phyloP scores from a whole-genome alignment of 75 land plant genomes.

The Picea sitchensis region DNA sequence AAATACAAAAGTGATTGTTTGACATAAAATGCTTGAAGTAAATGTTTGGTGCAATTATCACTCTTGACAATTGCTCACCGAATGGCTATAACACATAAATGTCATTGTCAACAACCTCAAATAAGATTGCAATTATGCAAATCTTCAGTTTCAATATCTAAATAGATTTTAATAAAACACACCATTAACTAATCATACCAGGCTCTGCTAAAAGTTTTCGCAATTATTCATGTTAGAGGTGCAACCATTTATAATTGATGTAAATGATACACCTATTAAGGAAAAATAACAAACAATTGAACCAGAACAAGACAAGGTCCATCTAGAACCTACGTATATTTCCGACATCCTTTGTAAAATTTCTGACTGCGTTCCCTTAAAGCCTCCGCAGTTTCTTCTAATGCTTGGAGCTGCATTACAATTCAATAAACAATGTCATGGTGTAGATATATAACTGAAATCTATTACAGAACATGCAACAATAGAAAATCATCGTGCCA shows the following conservation, averaged over 20 bases:
- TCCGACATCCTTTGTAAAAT: conserved; percentile 96
- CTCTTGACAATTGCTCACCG: background rate
- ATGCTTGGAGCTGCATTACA: conserved; percentile 64
- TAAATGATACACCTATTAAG: background rate
- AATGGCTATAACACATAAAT: background rate
- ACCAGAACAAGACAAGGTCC: conserved; percentile 9
- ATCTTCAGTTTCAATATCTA: background rate
- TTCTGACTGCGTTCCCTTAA: conserved; percentile 85
- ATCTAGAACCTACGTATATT: conserved; percentile 77
- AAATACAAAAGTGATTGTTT: too few relatives aligned
- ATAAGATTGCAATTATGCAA: background rate
- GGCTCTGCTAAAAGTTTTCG: background rate
- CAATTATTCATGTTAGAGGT: background rate
- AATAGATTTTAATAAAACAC: background rate
- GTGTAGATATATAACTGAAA: background rate
- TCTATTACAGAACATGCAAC: too few relatives aligned
- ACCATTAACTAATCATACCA: background rate
- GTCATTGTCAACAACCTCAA: background rate
- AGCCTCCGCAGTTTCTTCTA: conserved; percentile 92
- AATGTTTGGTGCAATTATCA: background rate
- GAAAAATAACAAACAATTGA: background rate
- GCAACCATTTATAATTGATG: background rate
- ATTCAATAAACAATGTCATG: conserved; percentile 1
- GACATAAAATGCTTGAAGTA: too few relatives aligned
- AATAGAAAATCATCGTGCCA: too few relatives aligned